A percentile compares a stretch with the other conserved stretches of the same genome.
Evolutionary conservation across 2,329 filamentous ascomycete genomes (phyloP).

Genomic region (Annulohypoxylon truncatum): DNA sequence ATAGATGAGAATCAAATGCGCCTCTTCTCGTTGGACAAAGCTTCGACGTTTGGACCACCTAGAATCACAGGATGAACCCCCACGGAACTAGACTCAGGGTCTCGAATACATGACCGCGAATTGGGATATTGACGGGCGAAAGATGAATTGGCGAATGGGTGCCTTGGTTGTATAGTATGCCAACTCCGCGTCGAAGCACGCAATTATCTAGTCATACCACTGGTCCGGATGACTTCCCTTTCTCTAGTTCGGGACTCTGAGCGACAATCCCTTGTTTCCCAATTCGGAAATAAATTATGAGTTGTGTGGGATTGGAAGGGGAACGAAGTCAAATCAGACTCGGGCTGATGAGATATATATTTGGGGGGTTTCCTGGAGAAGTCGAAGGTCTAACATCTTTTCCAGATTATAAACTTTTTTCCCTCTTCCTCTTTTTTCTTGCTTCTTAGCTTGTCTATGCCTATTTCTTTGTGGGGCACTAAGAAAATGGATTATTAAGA

Average conservation of each 20-base stretch:
- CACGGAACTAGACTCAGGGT: slow-evolving; percentile 37
- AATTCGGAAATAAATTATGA: slow-evolving; percentile 15
- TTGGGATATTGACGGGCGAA: slow-evolving; percentile 22
- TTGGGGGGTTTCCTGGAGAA: slow-evolving; percentile 2
- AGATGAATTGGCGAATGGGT: not conserved
- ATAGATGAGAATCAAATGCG: slow-evolving; percentile 18
- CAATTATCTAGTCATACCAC: slow-evolving; percentile 40
- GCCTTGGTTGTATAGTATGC: slow-evolving; percentile 35
- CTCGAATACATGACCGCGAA: slow-evolving; percentile 40
- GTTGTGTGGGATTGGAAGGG: slow-evolving; percentile 14
- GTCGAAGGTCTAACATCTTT: not conserved
- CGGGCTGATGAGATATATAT: slow-evolving; percentile 25
- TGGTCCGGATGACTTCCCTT: slow-evolving; percentile 21
- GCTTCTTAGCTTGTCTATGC: slow-evolving; percentile 17
- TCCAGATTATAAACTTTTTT: slow-evolving; percentile 25
- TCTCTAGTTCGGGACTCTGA: slow-evolving; percentile 22
- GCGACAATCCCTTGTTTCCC: slow-evolving; percentile 28
- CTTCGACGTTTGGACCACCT: not conserved
- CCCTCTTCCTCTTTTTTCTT: slow-evolving; percentile 19
- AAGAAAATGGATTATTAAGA: slow-evolving; percentile 35
- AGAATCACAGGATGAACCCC: slow-evolving; percentile 16
- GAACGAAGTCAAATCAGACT: slow-evolving; percentile 8
- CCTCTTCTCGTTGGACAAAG: slow-evolving; percentile 19
- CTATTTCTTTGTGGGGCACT: slow-evolving; percentile 33
- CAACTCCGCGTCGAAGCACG: slow-evolving; percentile 42